Base-by-base conservation (phyloP, 177 flowering plant species). In the Telopea speciosissima region DNA sequence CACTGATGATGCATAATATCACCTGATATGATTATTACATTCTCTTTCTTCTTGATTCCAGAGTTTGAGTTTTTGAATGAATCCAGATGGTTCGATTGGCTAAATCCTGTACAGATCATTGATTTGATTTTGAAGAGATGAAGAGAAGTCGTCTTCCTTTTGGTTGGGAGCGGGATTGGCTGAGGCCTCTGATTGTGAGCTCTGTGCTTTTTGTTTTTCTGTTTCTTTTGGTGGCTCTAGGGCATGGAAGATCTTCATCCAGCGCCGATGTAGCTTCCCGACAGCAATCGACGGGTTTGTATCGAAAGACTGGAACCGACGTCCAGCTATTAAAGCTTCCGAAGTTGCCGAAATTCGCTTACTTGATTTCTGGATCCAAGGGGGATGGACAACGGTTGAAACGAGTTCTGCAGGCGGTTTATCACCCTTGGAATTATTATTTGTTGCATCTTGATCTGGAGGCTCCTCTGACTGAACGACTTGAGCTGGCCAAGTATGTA, bases 341-440 rank as follows among this genome's bases (percentile, higher is more conserved):
- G 22, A 63, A 42, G 54, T 66, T 82, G 58, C 98, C 98, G 54
- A 83, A 87, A 59, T 76, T 95, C 10, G 97, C 94, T 12, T 95
- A 95, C 78, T 63, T 88, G 83, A 82, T 95, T 24, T 81, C 97
- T 22, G 97, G 99, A n/a, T 77, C 99, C 13, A 83, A 72, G 36
- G 97, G 93, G 16, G 96, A 92, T 22, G 85, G 72, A 5, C 69
- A 54, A 19, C 77, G 84, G 8, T 24, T 95, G 73, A 77, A 59
- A 79, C 76, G 99, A 45, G 59, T 89, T 10, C 80, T 95, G 16
- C 92, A 83, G 75, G 93, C 90, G 11, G 80, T 80, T 71, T 92
- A 95, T 70, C 99, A 95, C 67, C 99, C 96, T 11, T 73, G 93
- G 79, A 95, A 95, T 66, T 84, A 79, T 76, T 92, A 95, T 36